A percentile compares a stretch with the other conserved stretches of the same genome.
Evolutionary conservation across 441 rosid genomes (phyloP).

Genomic region (Rhodomyrtus psidioides): DNA sequence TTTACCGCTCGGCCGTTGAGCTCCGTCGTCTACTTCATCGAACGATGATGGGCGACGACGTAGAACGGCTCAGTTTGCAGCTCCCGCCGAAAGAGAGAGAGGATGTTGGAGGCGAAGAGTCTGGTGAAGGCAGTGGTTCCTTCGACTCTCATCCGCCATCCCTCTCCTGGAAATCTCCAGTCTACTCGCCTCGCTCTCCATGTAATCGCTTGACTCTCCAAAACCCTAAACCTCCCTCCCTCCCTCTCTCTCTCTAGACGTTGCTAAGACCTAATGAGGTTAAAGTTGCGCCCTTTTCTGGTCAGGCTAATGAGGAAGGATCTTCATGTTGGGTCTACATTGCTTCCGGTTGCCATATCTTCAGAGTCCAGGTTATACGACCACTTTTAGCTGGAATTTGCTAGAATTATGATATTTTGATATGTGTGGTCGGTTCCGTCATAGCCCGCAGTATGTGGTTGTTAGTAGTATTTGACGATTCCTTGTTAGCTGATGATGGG

Average conservation of each 20-base stretch:
- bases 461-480: not conserved
- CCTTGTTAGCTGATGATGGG: not conserved
- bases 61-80: not conserved
- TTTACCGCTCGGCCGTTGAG: not conserved
- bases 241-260: not conserved
- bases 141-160: slow-evolving; percentile 33
- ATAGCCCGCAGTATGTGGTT: not conserved
- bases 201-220: slow-evolving; percentile 1
- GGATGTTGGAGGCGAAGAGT: slow-evolving; percentile 35
- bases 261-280: not conserved
- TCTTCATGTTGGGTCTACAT: slow-evolving; percentile 48
- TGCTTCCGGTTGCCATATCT: slow-evolving; percentile 59
- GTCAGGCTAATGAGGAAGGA: slow-evolving; percentile 34
- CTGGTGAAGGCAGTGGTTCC: slow-evolving; percentile 47
- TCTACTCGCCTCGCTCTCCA: slow-evolving; percentile 66
- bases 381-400: not conserved
- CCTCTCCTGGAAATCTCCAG: slow-evolving; percentile 60
- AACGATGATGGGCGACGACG: not conserved
- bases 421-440: not conserved
- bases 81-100: slow-evolving; percentile 3
- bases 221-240: not conserved
- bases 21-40: not conserved
- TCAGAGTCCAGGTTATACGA: slow-evolving; percentile 29
- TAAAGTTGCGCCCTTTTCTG: not conserved
- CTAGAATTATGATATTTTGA: not conserved